Percentiles rank a stretch among this genome's conserved stretches.
phyloP scores from a whole-genome alignment of 225 moss, liverwort and hornwort species.

The Rhytidiadelphus loreus region DNA sequence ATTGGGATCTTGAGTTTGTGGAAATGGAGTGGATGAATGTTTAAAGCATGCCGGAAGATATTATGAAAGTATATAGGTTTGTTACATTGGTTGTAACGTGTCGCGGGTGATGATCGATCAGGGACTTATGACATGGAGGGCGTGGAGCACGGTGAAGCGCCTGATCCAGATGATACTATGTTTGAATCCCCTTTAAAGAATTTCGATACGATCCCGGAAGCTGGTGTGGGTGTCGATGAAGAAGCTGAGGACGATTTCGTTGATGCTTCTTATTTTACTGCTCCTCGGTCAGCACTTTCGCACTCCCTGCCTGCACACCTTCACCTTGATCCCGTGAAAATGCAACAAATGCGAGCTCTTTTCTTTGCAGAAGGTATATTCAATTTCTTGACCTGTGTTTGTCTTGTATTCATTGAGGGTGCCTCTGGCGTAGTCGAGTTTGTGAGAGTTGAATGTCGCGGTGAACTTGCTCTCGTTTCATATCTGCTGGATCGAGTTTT shows the following conservation, averaged over 20 bases:
- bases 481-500: not conserved
- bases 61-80: not conserved
- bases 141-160: conserved; percentile 62
- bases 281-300: conserved; percentile 54
- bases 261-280: conserved; percentile 32
- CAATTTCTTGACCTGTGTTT: not conserved
- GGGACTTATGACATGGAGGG: conserved; percentile 75
- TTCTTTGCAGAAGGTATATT: conserved; percentile 64
- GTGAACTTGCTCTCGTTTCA: not conserved
- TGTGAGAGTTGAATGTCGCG: not conserved
- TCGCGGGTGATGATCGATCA: not conserved
- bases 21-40: not conserved
- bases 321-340: conserved; percentile 83
- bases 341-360: conserved; percentile 96
- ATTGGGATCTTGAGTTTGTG: not conserved
- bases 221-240: conserved; percentile 38
- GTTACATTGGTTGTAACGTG: not conserved
- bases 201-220: conserved; percentile 26
- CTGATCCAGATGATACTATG: conserved; percentile 37
- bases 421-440: not conserved
- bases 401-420: not conserved
- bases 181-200: conserved; percentile 36
- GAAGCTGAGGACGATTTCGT: conserved; percentile 33
- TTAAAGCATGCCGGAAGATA: not conserved
- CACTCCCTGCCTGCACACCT: conserved; percentile 89